These are phyloP conservation scores for Nitzschia sp. DNA, from an alignment of 108 stramenopile species.

Conservation along the genomic window DNA sequence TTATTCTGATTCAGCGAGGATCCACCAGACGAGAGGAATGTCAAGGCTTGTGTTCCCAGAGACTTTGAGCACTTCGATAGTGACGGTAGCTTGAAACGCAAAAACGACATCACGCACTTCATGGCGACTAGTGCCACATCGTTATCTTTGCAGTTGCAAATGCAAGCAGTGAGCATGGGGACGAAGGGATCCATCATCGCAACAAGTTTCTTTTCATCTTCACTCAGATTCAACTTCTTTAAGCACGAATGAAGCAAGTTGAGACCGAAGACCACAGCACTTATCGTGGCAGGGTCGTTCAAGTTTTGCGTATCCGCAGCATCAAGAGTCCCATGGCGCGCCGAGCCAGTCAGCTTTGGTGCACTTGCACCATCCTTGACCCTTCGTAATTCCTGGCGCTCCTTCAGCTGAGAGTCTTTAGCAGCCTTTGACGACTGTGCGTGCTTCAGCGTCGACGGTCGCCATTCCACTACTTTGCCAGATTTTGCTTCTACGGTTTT, in stretches of 20 bases:
- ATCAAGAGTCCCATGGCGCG: constrained; percentile 43
- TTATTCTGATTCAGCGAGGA: constrained; percentile 63
- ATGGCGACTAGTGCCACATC: constrained; percentile 79
- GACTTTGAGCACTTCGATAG: constrained; percentile 53
- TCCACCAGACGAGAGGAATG: constrained; percentile 61
- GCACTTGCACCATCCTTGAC: constrained; percentile 82
- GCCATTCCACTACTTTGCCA: constrained; percentile 70
- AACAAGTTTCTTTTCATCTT: constrained; percentile 36
- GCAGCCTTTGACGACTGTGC: constrained; percentile 53
- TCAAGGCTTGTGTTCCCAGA: constrained; percentile 72
- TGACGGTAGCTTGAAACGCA: constrained; percentile 81
- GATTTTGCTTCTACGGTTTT: constrained; percentile 1
- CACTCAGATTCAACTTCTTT: constrained; percentile 62
- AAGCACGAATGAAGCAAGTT: constrained; percentile 74
- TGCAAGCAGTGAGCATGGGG: constrained; percentile 73
- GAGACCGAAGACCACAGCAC: constrained; percentile 87
- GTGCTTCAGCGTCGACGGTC: constrained; percentile 56
- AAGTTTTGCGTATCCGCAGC: constrained; percentile 12
- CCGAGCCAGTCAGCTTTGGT: constrained; percentile 83
- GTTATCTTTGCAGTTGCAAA: constrained; percentile 67
- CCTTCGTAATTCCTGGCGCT: constrained; percentile 37
- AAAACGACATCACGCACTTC: constrained; percentile 75
- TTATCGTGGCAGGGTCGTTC: constrained; percentile 73
- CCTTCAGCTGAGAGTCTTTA: constrained; percentile 43
- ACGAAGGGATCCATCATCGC: constrained; percentile 86